Percentiles rank a stretch among this genome's conserved stretches.
phyloP scores from a whole-genome alignment of 495 filamentous ascomycete species.

The Neurospora sp. region DNA sequence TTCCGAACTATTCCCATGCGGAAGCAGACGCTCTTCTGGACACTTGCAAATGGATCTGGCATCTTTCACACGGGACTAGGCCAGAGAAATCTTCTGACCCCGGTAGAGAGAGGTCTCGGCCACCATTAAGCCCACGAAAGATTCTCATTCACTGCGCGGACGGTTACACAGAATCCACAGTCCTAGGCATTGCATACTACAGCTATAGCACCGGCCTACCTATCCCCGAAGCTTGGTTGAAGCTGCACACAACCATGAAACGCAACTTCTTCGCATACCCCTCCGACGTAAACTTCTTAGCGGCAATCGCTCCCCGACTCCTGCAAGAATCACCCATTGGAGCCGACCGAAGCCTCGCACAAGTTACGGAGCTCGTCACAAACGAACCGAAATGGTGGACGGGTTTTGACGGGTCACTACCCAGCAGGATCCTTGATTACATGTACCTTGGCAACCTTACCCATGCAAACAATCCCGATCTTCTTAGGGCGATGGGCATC shows the following conservation, averaged over 20 bases:
- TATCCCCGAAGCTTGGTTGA: conserved; percentile 75
- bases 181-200: conserved; percentile 79
- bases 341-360: conserved; percentile 24
- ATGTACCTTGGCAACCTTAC: conserved; percentile 91
- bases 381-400: conserved; percentile 68
- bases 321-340: conserved; percentile 39
- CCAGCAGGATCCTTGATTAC: conserved; percentile 80
- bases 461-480: conserved; percentile 85
- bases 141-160: conserved; percentile 89
- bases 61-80: conserved; percentile 52
- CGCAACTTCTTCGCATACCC: conserved; percentile 96
- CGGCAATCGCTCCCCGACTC: conserved; percentile 63
- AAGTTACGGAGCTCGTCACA: conserved; percentile 34
- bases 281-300: conserved; percentile 72
- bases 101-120: conserved; percentile 11
- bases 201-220: conserved; percentile 80
- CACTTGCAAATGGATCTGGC: conserved; percentile 82
- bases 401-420: conserved; percentile 81
- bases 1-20: conserved; percentile 65
- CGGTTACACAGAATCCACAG: conserved; percentile 89
- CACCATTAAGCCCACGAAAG: conserved; percentile 39
- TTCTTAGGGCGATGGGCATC: conserved; percentile 73
- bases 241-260: conserved; percentile 65
- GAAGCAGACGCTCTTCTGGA: conserved; percentile 77
- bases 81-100: conserved; percentile 7